A percentile compares a stretch with the other conserved stretches of the same genome.
Evolutionary conservation across 2,329 filamentous ascomycete species (phyloP).

Genomic region (Xenosphaeropsis pyriputrescens): DNA sequence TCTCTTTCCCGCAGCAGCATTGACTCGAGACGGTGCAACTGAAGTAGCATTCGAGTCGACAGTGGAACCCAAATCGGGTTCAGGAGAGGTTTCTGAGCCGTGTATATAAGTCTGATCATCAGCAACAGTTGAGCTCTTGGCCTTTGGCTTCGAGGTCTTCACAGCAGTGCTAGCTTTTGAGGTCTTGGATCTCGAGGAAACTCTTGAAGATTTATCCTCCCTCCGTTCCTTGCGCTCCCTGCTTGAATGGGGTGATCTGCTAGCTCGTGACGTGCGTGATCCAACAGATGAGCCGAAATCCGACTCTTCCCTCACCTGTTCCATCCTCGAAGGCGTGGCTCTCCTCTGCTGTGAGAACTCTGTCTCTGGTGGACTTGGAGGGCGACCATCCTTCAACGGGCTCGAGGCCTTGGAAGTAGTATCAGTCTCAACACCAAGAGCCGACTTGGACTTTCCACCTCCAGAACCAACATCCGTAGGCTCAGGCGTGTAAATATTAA

Average conservation of each 20-base stretch:
- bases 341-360: constrained; percentile 32
- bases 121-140: constrained; percentile 7
- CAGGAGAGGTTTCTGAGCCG: constrained; percentile 1
- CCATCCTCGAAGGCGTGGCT: constrained; percentile 18
- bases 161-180: constrained; percentile 44
- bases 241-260: constrained; percentile 4
- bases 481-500: constrained; percentile 46
- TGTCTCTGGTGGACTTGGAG: constrained; percentile 51
- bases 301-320: constrained; percentile 22
- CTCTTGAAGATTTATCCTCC: constrained; percentile 21
- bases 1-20: constrained; percentile 7
- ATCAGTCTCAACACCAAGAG: constrained; percentile 11
- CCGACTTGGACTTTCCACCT: constrained; percentile 31
- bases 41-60: constrained; percentile 23
- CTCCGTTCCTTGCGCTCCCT: constrained; percentile 24
- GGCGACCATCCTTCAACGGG: constrained; percentile 30
- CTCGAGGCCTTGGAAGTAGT: constrained; percentile 20
- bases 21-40: constrained; percentile 16
- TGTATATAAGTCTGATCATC: constrained; percentile 1
- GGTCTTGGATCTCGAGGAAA: constrained; percentile 37
- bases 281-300: constrained; percentile 22
- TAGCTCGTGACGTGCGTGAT: constrained; percentile 29
- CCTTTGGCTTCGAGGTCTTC: constrained; percentile 18
- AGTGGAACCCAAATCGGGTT: constrained; percentile 14
- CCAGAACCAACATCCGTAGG: constrained; percentile 50